These are phyloP conservation scores for Hypoxylon subgilvum DNA, from an alignment of 495 filamentous ascomycete genomes.

Conservation along the genomic window DNA sequence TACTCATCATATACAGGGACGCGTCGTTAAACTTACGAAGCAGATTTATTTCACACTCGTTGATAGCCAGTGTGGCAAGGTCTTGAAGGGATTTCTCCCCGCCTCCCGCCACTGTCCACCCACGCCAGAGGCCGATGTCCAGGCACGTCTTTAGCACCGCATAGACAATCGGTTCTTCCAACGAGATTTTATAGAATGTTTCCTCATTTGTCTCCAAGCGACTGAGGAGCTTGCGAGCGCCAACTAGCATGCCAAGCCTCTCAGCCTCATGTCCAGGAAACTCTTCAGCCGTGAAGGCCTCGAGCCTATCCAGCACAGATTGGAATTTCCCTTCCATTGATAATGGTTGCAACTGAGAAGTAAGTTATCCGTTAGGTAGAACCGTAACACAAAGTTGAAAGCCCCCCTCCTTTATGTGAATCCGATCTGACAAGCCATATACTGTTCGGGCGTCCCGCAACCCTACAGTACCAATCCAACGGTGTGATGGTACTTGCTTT, in stretches of 20 bases:
- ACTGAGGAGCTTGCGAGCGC: slow-evolving; percentile 26
- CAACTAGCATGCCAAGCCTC: slow-evolving; percentile 20
- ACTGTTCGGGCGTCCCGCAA: background rate
- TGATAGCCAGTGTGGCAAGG: slow-evolving; percentile 16
- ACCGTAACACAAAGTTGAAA: background rate
- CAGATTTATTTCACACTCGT: slow-evolving; percentile 30
- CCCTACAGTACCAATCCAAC: too few relatives aligned
- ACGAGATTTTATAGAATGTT: slow-evolving; percentile 18
- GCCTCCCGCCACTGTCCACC: slow-evolving; percentile 29
- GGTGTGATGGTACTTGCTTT: too few relatives aligned
- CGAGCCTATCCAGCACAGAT: slow-evolving; percentile 11
- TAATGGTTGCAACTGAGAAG: background rate
- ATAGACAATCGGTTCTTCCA: slow-evolving; percentile 19
- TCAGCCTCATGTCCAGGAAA: slow-evolving; percentile 23
- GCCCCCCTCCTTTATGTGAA: background rate
- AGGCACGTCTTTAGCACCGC: slow-evolving; percentile 24
- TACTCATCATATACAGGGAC: background rate
- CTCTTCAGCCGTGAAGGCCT: slow-evolving; percentile 18
- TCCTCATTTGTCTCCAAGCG: slow-evolving; percentile 32
- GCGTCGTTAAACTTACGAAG: slow-evolving; percentile 24
- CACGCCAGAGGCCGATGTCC: slow-evolving; percentile 31
- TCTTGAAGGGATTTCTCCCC: slow-evolving; percentile 31
- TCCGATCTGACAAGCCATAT: background rate
- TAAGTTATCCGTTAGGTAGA: background rate
- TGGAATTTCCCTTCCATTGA: slow-evolving; percentile 1